Conservation (phyloP, 345 rosid genomes). For the Euphorbia peplus region DNA sequence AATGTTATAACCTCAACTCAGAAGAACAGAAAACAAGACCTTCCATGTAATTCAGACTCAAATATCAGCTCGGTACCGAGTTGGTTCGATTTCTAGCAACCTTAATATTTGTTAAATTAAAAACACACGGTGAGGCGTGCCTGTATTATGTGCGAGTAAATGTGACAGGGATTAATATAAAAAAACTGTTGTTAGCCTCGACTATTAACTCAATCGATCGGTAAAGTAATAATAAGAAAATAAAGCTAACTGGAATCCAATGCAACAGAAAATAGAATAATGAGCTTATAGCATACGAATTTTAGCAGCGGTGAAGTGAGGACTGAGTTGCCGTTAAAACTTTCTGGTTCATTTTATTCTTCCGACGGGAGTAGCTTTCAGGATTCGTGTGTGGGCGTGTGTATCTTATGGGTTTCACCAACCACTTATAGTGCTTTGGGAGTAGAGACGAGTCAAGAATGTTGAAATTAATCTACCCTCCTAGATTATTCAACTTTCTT, state of each 20-base stretch:
- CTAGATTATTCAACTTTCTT: not conserved
- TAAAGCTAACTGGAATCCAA: constrained; percentile 10
- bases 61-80: no score
- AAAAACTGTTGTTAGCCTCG: no score
- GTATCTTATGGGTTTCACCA: not conserved
- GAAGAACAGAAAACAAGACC: not conserved
- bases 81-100: no score
- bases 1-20: constrained; percentile 6
- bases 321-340: not conserved
- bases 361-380: not conserved
- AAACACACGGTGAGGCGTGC: no score
- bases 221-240: no score
- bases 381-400: not conserved
- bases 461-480: not conserved
- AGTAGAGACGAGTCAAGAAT: no score
- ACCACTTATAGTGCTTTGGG: not conserved
- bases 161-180: no score
- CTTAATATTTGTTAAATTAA: no score
- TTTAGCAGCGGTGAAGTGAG: not conserved
- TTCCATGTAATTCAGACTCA: not conserved
- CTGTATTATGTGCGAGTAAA: no score
- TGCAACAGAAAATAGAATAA: no score
- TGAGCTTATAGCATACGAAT: not conserved
- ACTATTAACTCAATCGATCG: no score
- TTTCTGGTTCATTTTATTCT: constrained; percentile 15